Evolutionary conservation across 2,329 filamentous ascomycete genomes (phyloP).

Genomic region (Ustulina deusta): DNA sequence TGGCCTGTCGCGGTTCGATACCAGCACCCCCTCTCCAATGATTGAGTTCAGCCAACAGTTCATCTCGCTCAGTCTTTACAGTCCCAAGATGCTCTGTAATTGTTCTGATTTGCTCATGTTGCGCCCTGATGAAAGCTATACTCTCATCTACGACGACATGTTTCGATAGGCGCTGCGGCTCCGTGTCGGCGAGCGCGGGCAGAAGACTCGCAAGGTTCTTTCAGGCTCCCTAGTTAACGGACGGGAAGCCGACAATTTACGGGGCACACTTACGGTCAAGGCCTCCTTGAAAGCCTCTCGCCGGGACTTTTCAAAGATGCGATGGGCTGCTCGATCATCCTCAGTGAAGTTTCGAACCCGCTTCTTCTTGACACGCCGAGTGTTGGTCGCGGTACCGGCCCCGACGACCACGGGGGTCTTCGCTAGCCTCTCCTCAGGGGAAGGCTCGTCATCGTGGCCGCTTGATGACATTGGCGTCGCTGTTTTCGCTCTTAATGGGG

Average conservation of each 20-base stretch:
- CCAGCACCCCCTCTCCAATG: constrained; percentile 41
- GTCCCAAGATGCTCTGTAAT: constrained; percentile 36
- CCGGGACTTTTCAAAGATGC: constrained; percentile 56
- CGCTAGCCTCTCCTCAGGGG: constrained; percentile 34
- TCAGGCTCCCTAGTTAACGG: constrained; percentile 25
- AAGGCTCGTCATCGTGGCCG: constrained; percentile 42
- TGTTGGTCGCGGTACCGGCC: constrained; percentile 1
- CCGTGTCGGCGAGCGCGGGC: constrained; percentile 51
- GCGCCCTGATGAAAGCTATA: constrained; percentile 49
- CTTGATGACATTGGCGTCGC: constrained; percentile 41
- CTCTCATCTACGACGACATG: constrained; percentile 55
- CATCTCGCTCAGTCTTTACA: constrained; percentile 40
- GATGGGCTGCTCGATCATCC: constrained; percentile 56
- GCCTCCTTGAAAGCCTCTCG: constrained; percentile 57
- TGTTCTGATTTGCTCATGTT: constrained; percentile 43
- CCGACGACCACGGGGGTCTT: constrained; percentile 30
- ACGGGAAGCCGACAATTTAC: constrained; percentile 14
- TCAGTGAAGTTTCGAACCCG: constrained; percentile 55
- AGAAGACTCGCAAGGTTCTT: constrained; percentile 54
- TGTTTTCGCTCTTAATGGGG: constrained; percentile 30
- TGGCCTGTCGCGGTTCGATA: constrained; percentile 41
- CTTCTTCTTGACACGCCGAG: constrained; percentile 49
- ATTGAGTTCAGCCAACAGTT: constrained; percentile 42
- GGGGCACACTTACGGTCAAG: constrained; percentile 49
- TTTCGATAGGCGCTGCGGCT: constrained; percentile 55